Evolutionary conservation across 139 green algal species (phyloP), one percentile per base, ranked within the genome.

Genomic region (Chlorella vulgaris): DNA sequence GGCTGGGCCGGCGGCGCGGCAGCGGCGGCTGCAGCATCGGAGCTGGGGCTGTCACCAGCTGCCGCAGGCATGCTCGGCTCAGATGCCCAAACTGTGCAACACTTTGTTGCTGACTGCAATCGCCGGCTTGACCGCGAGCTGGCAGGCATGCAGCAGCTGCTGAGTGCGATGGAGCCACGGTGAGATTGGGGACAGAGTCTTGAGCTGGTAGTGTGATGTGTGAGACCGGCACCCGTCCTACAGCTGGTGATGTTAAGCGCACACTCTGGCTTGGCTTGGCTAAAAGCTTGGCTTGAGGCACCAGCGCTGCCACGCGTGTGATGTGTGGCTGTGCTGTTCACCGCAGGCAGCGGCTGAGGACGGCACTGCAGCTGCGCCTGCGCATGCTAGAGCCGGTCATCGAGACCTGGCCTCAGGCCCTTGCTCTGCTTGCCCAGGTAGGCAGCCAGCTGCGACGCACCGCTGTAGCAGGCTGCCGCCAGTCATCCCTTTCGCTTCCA

Each of bases 21-120:
- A 82, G 70, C 70, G 6, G 73, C 73, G 3, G 74, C 70, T 24
- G 91, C 86, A n/a, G 89, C 91, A 28, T 62, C 63, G 0, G 86
- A 95, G 36, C 58, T 94, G 60, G 65, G 76, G 26, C 75, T 95
- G 18, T 95, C 91, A 0, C 91, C 91, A 24, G 85, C 88, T 7
- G 67, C 82, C 1, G 63, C 66, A 5, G 89, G 86, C 4, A 68
- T 91, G n/a, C 71, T 94, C 19, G 39, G 76, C 0, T 83, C 85
- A 7, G 83, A 86, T 38, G 83, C 74, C 1, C 61, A 91, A 21
- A 71, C 95, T 2, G 89, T 95, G 24, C 78, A 95, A 83, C 63
- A 87, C 39, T 90, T 92, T 74, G 86, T 91, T 7, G 28, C 76
- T 2, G 60, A 75, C 24, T 89, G 88, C 84, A 95, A 95, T 40